Base-by-base conservation (phyloP, 1,284 basidiomycete genomes). In the Pholiota adiposa region DNA sequence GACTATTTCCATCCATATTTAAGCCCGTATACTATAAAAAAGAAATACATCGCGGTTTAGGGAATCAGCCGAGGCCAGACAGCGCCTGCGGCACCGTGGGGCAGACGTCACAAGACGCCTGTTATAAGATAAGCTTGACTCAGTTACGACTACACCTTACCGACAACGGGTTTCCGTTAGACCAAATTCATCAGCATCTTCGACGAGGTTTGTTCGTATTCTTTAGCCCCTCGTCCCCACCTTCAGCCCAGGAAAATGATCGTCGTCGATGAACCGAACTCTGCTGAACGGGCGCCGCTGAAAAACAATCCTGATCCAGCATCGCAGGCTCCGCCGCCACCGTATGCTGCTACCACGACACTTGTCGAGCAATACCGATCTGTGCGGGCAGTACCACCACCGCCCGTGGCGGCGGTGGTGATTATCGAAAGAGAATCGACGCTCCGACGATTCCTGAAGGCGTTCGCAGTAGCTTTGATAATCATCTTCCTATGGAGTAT, bases 401-500 rank as follows among this genome's bases (percentile, higher is more conserved):
- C 43, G 25, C 44, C 49, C 51, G 33, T 25, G 29, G 33, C 31
- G 1, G 31, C 21, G 19, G 34, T 52, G 8, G 41, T 11, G n/a
- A 29, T 52, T 12, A 56, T 41, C 34, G 31, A 60, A 11, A 49
- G n/a, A n/a, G n/a, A n/a, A n/a, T n/a, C 46, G 1, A 46, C 63
- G 2, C 19, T 63, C 0, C 44, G 31, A 19, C 61, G 67, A 3
- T 64, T 70, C 44, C 25, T 65, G 9, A 59, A 38, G 9, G 62
- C 67, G 3, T 65, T 62, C 36, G 34, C 49, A 7, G 34, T 65
- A 18, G 64, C 68, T 1, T 25, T 64, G 8, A 29, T 65, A 2
- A 57, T 65, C 27, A 40, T 67, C 36, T 33, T 63, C 36, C 44
- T 68, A 16, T 69, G 68, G 68, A 59, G 61, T 2, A 25, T 64